Evolutionary conservation across 805 yeast species (phyloP), one percentile per base, ranked within the genome.

Genomic region (Wickerhamomyces bovis): DNA sequence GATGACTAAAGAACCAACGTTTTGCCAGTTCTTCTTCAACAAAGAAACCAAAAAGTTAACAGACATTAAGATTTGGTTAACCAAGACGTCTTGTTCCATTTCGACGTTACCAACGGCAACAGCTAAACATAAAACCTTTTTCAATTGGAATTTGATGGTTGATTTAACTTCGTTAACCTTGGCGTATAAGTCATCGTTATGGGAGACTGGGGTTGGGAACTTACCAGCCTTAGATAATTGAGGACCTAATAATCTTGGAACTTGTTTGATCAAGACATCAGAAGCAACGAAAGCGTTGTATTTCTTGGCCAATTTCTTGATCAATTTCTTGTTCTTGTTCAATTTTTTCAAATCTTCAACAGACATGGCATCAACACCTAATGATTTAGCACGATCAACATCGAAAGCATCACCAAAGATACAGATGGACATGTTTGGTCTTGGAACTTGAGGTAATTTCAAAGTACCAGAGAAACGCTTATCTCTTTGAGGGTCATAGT

Each of bases 121-220:
- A 69, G 98, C 99, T 75, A 94, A 78, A 83, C 99, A 94, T 72
- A 94, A 81, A 68, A 94, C 99, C 86, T 94, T 94, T 90, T 94
- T 94, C 80, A 94, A 85, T 82, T 94, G 99, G 95, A 94, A 94
- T 88, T 92, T 94, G 83, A 94, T 89, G 84, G 99, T 94, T 61
- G 99, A 90, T 81, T 85, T 90, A 68, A 94, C 98, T 72, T 94
- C 99, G 67, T 78, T 83, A 68, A 94, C 94, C 88, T 92, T 94
- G 63, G 81, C 70, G 84, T 88, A 87, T 72, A 94, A 83, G 75
- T 94, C 99, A 73, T 94, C 99, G 76, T 87, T 81, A 87, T 94
- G 99, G 60, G 99, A 94, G 67, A 94, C 99, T 78, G 99, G 99
- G 75, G 98, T 92, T 77, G 99, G 99, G 97, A 94, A 94, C 92